Percentiles rank a stretch among this genome's conserved stretches.
phyloP scores from a whole-genome alignment of 352 stramenopile species.

The Pythium periplocum region DNA sequence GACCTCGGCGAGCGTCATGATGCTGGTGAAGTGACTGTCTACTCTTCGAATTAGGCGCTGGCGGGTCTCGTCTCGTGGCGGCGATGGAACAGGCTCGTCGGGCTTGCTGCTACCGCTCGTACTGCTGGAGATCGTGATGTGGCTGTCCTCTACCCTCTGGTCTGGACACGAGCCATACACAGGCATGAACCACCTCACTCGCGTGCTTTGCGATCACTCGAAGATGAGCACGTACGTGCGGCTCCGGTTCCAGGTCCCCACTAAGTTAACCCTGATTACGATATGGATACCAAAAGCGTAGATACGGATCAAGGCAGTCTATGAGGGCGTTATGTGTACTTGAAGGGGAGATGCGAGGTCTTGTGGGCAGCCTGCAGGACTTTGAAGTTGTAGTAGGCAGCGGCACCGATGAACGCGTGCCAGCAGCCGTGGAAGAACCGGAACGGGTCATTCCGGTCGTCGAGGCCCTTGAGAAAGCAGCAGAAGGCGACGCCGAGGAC shows the following conservation, averaged over 20 bases:
- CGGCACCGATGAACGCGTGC: slow-evolving; percentile 67
- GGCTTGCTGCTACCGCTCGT: slow-evolving; percentile 3
- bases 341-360: slow-evolving; percentile 12
- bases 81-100: not conserved
- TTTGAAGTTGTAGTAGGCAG: slow-evolving; percentile 69
- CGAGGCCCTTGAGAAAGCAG: slow-evolving; percentile 59
- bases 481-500: slow-evolving; percentile 38
- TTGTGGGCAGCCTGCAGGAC: slow-evolving; percentile 32
- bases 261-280: slow-evolving; percentile 11
- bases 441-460: slow-evolving; percentile 73
- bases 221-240: too few relatives aligned
- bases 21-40: not conserved
- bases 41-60: slow-evolving; percentile 7
- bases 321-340: slow-evolving; percentile 3
- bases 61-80: slow-evolving; percentile 7
- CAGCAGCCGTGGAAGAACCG: slow-evolving; percentile 82
- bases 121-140: slow-evolving; percentile 5
- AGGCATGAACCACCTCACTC: slow-evolving; percentile 9
- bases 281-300: too few relatives aligned
- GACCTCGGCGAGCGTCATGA: slow-evolving; percentile 50
- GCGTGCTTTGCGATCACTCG: not conserved
- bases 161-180: slow-evolving; percentile 14
- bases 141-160: not conserved
- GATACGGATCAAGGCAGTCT: too few relatives aligned
- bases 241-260: not conserved